These are phyloP conservation scores for Coccinonectria pachysandricola DNA, from an alignment of 2,329 filamentous ascomycete species.

Conservation along the genomic window DNA sequence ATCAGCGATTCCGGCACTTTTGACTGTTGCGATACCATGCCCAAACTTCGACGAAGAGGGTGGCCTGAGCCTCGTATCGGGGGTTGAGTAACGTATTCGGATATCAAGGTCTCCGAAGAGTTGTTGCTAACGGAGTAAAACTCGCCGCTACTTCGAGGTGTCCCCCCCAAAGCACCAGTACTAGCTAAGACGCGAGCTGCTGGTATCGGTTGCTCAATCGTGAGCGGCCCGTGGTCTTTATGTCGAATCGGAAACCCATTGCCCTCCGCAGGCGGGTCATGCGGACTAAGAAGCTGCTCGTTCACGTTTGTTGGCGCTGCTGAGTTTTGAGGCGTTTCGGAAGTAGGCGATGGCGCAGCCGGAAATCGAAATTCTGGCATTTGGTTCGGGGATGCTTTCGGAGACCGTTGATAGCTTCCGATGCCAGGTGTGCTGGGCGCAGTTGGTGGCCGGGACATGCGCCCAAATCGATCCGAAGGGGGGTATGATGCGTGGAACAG, in stretches of 20 bases:
- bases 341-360: constrained; percentile 32
- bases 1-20: constrained; percentile 69
- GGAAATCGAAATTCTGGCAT: constrained; percentile 51
- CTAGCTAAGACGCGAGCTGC: constrained; percentile 64
- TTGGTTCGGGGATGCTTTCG: constrained; percentile 30
- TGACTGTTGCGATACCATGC: constrained; percentile 31
- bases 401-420: constrained; percentile 27
- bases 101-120: constrained; percentile 84
- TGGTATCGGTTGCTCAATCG: constrained; percentile 48
- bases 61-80: constrained; percentile 23
- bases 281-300: constrained; percentile 32
- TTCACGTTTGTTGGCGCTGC: constrained; percentile 21
- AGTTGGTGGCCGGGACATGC: constrained; percentile 31
- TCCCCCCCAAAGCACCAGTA: constrained; percentile 61
- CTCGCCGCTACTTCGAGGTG: constrained; percentile 83
- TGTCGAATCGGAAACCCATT: constrained; percentile 28
- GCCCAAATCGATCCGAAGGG: constrained; percentile 37
- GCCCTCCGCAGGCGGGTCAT: constrained; percentile 22
- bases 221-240: constrained; percentile 36
- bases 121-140: constrained; percentile 94
- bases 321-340: constrained; percentile 22
- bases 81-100: constrained; percentile 64
- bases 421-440: constrained; percentile 34
- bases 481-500: constrained; percentile 46
- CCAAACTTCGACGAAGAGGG: constrained; percentile 37